phyloP scores from a whole-genome alignment of 768 basidiomycete genomes.

The Austroboletus festivus region DNA sequence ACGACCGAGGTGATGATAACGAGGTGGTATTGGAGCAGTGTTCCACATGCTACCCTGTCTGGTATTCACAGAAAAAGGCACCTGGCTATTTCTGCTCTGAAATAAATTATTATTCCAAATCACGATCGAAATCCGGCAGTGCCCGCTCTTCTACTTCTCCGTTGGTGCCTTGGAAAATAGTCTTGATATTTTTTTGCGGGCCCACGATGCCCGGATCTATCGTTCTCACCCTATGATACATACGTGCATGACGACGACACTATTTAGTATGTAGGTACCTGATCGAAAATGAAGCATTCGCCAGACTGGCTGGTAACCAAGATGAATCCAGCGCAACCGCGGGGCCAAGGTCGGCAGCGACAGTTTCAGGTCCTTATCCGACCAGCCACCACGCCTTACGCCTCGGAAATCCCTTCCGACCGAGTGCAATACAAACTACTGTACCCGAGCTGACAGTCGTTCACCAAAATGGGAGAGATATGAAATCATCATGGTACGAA shows the following conservation, averaged over 20 bases:
- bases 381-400: neutral
- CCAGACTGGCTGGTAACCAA: constrained; percentile 6
- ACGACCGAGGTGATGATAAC: constrained; percentile 7
- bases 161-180: constrained; percentile 22
- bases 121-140: constrained; percentile 23
- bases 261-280: neutral
- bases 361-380: constrained; percentile 14
- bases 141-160: constrained; percentile 16
- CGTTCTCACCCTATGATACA: constrained; percentile 17
- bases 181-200: neutral
- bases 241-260: constrained; percentile 6
- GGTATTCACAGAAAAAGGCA: constrained; percentile 10
- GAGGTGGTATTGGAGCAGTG: constrained; percentile 1
- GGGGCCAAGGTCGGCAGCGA: too few species aligned
- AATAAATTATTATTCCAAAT: constrained; percentile 9
- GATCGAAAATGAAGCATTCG: too few species aligned
- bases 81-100: neutral
- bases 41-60: constrained; percentile 13
- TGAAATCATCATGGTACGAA: too few species aligned
- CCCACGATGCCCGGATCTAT: neutral
- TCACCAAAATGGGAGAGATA: neutral
- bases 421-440: neutral
- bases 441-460: neutral
- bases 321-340: neutral
- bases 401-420: constrained; percentile 3